A percentile compares a stretch with the other conserved stretches of the same genome.
These are phyloP conservation scores for Podila epigama DNA, from an alignment of 192 early-diverging fungal genomes.

Conservation along the genomic window DNA sequence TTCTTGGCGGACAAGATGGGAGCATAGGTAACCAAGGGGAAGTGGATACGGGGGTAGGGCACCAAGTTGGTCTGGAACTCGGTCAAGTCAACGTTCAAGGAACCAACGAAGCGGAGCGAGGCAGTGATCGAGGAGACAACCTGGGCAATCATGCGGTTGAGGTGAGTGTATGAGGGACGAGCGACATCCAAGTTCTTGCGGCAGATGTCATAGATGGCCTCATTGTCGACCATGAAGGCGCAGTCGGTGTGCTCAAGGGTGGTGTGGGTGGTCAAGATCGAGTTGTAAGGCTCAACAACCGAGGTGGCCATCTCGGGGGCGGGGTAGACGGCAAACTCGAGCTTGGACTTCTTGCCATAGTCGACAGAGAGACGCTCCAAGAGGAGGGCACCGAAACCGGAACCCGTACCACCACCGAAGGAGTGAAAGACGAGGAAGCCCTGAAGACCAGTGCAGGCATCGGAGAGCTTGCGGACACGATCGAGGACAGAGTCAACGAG, in stretches of 20 bases:
- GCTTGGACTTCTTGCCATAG: slow-evolving; percentile 99
- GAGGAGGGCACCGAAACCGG: slow-evolving; percentile 97
- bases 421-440: slow-evolving; percentile 99
- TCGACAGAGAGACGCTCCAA: slow-evolving; percentile 99
- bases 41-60: slow-evolving; percentile 99
- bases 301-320: slow-evolving; percentile 97
- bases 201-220: slow-evolving; percentile 99
- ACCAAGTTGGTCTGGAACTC: slow-evolving; percentile 99
- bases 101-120: slow-evolving; percentile 98
- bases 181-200: slow-evolving; percentile 97
- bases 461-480: slow-evolving; percentile 97
- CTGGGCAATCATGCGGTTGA: slow-evolving; percentile 98
- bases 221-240: slow-evolving; percentile 99
- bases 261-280: slow-evolving; percentile 99
- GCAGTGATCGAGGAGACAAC: slow-evolving; percentile 99
- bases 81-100: slow-evolving; percentile 98
- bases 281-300: slow-evolving; percentile 99
- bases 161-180: slow-evolving; percentile 96
- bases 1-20: slow-evolving; percentile 95
- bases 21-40: slow-evolving; percentile 98
- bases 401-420: slow-evolving; percentile 99
- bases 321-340: slow-evolving; percentile 99
- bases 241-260: slow-evolving; percentile 99
- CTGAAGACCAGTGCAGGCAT: slow-evolving; percentile 98
- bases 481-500: slow-evolving; percentile 97